Evolutionary conservation across 768 basidiomycete genomes (phyloP).

Genomic region (Kwoniella sp.): DNA sequence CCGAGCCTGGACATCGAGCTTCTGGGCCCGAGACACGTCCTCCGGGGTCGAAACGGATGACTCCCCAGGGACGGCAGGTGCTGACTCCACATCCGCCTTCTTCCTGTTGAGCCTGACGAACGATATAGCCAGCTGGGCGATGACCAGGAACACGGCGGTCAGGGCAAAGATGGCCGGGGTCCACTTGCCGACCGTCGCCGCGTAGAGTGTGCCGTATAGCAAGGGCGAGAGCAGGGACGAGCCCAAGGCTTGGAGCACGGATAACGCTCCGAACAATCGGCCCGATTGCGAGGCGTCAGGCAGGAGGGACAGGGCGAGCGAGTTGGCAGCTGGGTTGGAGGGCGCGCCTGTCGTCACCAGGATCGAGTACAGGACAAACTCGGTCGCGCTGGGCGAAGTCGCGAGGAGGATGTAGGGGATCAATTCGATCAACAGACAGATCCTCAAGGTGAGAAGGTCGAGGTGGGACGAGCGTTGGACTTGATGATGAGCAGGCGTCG

Average conservation of each 20-base stretch:
- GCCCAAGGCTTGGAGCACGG: slow-evolving; percentile 68
- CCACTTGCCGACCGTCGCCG: slow-evolving; percentile 64
- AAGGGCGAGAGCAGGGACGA: slow-evolving; percentile 64
- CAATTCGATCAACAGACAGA: slow-evolving; percentile 61
- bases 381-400: slow-evolving; percentile 53
- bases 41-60: neutral
- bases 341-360: slow-evolving; percentile 62
- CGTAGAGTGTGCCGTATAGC: slow-evolving; percentile 67
- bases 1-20: too few relatives aligned
- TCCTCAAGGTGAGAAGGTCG: slow-evolving; percentile 66
- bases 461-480: slow-evolving; percentile 51
- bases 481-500: too few relatives aligned
- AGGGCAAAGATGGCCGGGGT: slow-evolving; percentile 69
- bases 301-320: slow-evolving; percentile 61
- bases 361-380: slow-evolving; percentile 58
- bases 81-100: slow-evolving; percentile 7
- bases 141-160: slow-evolving; percentile 47
- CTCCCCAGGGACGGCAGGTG: neutral
- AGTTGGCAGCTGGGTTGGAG: slow-evolving; percentile 64
- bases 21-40: slow-evolving; percentile 5
- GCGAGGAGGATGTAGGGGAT: slow-evolving; percentile 57
- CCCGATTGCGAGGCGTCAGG: slow-evolving; percentile 61
- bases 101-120: slow-evolving; percentile 21
- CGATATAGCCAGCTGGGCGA: slow-evolving; percentile 22
- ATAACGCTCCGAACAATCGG: slow-evolving; percentile 71